Conservation (phyloP, 331 rosid species). For the Malus hybrid region DNA sequence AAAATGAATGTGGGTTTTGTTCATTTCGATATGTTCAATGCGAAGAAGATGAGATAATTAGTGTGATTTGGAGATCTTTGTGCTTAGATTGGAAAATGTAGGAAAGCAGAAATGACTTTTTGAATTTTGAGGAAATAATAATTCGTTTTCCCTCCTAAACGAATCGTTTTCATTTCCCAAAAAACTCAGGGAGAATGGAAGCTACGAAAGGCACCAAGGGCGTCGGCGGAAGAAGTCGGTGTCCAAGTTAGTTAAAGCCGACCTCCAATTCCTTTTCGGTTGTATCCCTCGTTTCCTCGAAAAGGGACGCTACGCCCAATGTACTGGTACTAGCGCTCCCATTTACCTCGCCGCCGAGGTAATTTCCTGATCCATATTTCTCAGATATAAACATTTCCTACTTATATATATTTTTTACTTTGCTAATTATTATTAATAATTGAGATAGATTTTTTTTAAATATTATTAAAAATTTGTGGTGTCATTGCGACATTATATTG, state of each 20-base stretch:
- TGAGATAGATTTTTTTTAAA: no score
- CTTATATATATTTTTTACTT: not conserved
- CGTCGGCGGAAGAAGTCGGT: slow-evolving; percentile 58
- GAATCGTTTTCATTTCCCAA: not conserved
- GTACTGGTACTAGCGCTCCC: slow-evolving; percentile 64
- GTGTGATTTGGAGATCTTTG: no score
- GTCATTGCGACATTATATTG: no score
- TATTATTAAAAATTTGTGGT: no score
- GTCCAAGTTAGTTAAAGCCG: slow-evolving; percentile 65
- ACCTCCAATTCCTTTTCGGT: slow-evolving; percentile 80
- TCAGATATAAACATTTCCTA: not conserved
- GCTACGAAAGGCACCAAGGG: slow-evolving; percentile 30
- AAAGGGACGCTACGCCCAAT: slow-evolving; percentile 65
- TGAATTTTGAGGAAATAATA: no score
- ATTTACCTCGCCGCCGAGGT: slow-evolving; percentile 78
- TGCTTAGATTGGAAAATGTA: no score
- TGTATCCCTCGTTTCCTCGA: slow-evolving; percentile 51
- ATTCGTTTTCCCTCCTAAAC: slow-evolving; percentile 4
- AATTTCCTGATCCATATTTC: not conserved
- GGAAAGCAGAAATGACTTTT: no score
- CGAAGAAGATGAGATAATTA: no score
- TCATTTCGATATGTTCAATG: no score
- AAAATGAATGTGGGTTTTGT: no score
- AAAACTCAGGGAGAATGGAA: slow-evolving; percentile 32
- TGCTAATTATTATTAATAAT: no score